Evolutionary conservation across 2,329 filamentous ascomycete species (phyloP).

Genomic region (Fusarium sp.): DNA sequence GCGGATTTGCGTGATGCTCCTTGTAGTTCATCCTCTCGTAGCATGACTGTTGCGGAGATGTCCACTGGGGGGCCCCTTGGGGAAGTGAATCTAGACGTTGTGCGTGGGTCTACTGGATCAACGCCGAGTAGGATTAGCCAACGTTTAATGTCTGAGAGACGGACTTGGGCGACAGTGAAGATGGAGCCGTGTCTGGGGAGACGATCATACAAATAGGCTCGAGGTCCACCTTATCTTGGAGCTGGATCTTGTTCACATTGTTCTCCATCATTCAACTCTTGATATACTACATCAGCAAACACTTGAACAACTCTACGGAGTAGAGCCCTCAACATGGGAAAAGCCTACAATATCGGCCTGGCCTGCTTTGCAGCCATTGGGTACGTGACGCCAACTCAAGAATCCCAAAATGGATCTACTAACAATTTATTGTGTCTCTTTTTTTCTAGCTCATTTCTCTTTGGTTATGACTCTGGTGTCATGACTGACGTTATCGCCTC

Average conservation of each 20-base stretch:
- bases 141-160: conserved; percentile 1
- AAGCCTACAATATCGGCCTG: conserved; percentile 50
- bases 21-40: conserved; percentile 6
- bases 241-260: background rate
- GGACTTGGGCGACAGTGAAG: conserved; percentile 5
- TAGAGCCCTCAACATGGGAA: conserved; percentile 48
- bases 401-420: background rate
- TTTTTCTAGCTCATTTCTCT: conserved; percentile 54
- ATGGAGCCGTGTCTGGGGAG: conserved; percentile 6
- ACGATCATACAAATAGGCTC: conserved; percentile 33
- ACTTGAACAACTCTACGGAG: background rate
- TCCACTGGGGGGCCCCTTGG: conserved; percentile 19
- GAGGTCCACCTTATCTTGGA: background rate
- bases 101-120: conserved; percentile 16
- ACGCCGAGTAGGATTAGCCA: conserved; percentile 1
- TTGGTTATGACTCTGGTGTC: conserved; percentile 52
- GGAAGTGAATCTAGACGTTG: conserved; percentile 7
- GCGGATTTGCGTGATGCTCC: conserved; percentile 27
- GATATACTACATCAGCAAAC: background rate
- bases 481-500: conserved; percentile 63
- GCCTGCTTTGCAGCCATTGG: conserved; percentile 54
- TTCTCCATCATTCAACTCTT: background rate
- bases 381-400: conserved; percentile 36
- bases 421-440: conserved; percentile 2
- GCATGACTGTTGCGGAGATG: conserved; percentile 31